phyloP scores from a whole-genome alignment of 2,329 filamentous ascomycete genomes.

The Claviceps lovelessii region DNA sequence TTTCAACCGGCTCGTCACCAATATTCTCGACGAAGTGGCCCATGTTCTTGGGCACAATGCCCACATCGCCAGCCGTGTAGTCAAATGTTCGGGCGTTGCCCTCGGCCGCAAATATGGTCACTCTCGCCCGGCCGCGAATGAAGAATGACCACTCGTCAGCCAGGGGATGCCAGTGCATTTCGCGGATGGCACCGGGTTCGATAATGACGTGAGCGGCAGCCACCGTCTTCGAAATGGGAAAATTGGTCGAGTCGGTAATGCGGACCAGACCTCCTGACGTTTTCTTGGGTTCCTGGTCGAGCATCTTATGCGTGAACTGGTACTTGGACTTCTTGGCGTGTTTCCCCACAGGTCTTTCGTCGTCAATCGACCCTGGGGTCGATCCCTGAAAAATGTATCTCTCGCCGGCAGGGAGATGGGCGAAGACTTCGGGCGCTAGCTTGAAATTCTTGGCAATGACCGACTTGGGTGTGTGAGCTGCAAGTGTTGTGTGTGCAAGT shows the following conservation, averaged over 20 bases:
- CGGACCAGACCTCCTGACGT: constrained; percentile 57
- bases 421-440: constrained; percentile 54
- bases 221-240: constrained; percentile 58
- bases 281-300: constrained; percentile 51
- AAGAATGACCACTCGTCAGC: constrained; percentile 76
- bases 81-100: constrained; percentile 61
- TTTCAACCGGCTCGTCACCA: constrained; percentile 59
- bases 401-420: constrained; percentile 48
- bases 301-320: constrained; percentile 58
- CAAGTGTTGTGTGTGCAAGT: not conserved
- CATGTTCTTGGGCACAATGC: constrained; percentile 63
- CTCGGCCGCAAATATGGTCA: constrained; percentile 60
- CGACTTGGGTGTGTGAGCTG: constrained; percentile 55
- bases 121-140: constrained; percentile 53
- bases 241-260: constrained; percentile 63
- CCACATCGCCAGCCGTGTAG: constrained; percentile 60
- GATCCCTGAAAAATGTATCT: constrained; percentile 69
- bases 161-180: constrained; percentile 73
- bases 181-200: constrained; percentile 55
- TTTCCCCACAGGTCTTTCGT: constrained; percentile 48
- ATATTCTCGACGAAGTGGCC: constrained; percentile 75
- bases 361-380: constrained; percentile 46
- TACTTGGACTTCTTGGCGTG: constrained; percentile 51
- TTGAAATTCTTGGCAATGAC: constrained; percentile 66
- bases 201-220: constrained; percentile 60